Evolutionary conservation across 2,329 filamentous ascomycete genomes (phyloP).

Genomic region (Neofusicoccum kwambonambiense): DNA sequence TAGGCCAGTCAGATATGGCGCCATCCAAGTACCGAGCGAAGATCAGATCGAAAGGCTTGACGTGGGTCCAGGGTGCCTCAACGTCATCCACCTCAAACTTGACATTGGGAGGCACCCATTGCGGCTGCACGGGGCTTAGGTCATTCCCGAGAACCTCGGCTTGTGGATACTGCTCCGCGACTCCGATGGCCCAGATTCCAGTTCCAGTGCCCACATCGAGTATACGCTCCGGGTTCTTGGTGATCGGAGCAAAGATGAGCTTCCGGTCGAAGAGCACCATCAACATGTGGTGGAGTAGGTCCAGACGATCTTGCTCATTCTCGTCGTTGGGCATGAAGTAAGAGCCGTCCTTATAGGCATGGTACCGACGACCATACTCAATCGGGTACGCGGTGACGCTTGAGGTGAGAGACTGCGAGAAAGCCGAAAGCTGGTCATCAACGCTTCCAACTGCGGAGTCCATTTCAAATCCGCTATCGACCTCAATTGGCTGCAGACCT

Average conservation of each 20-base stretch:
- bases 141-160: slow-evolving; percentile 33
- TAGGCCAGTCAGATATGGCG: slow-evolving; percentile 54
- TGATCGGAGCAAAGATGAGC: slow-evolving; percentile 24
- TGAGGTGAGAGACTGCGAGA: slow-evolving; percentile 6
- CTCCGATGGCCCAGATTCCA: slow-evolving; percentile 30
- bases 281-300: slow-evolving; percentile 27
- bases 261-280: slow-evolving; percentile 29
- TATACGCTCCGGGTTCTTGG: slow-evolving; percentile 16
- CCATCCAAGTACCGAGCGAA: slow-evolving; percentile 52
- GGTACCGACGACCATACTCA: slow-evolving; percentile 30
- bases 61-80: slow-evolving; percentile 57
- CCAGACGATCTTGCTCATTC: slow-evolving; percentile 37
- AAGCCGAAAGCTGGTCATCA: slow-evolving; percentile 21
- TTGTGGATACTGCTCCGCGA: slow-evolving; percentile 11
- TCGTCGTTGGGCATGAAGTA: slow-evolving; percentile 28
- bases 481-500: background rate
- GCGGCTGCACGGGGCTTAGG: slow-evolving; percentile 51
- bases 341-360: slow-evolving; percentile 27
- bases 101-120: slow-evolving; percentile 53
- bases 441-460: slow-evolving; percentile 23
- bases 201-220: slow-evolving; percentile 30
- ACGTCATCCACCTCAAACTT: slow-evolving; percentile 63
- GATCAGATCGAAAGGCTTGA: slow-evolving; percentile 57
- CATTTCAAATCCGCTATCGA: slow-evolving; percentile 15
- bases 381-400: slow-evolving; percentile 22